These are phyloP conservation scores for Cicer judaicum DNA, from an alignment of 306 rosid species.

Conservation along the genomic window DNA sequence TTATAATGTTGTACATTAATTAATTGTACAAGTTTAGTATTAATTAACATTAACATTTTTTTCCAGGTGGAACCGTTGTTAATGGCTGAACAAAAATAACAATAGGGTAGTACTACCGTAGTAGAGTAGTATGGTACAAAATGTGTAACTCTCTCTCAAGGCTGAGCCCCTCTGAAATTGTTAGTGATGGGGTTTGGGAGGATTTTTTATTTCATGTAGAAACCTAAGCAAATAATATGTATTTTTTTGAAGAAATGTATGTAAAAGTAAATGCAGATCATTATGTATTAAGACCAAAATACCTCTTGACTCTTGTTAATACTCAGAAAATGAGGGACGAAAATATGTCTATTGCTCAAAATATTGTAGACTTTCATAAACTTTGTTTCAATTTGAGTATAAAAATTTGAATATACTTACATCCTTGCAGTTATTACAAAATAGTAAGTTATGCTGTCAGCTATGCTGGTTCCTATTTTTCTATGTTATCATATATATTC, in stretches of 20 bases:
- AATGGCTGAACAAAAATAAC: slow-evolving; percentile 51
- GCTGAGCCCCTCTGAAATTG: background rate
- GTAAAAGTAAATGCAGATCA: background rate
- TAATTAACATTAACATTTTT: background rate
- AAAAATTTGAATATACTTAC: background rate
- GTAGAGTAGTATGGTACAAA: background rate
- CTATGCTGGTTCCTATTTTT: slow-evolving; percentile 47
- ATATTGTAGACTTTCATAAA: background rate
- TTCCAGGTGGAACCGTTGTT: slow-evolving; percentile 70
- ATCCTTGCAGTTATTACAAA: background rate
- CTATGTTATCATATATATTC: slow-evolving; percentile 57
- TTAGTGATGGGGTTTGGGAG: background rate
- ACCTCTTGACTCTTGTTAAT: background rate
- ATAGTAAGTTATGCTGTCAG: slow-evolving; percentile 4
- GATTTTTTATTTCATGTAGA: slow-evolving; percentile 31
- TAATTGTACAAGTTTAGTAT: background rate
- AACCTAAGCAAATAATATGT: slow-evolving; percentile 16
- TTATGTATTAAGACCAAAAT: slow-evolving; percentile 1
- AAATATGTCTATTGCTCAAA: background rate
- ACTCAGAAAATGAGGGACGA: background rate
- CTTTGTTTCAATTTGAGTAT: background rate
- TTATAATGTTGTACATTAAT: too few species aligned
- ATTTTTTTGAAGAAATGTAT: background rate
- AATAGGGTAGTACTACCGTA: background rate
- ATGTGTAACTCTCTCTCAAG: background rate